Evolutionary conservation across 169 alveolate species (phyloP), one percentile per base, ranked within the genome.

Genomic region (Plasmodium blacklocki): DNA sequence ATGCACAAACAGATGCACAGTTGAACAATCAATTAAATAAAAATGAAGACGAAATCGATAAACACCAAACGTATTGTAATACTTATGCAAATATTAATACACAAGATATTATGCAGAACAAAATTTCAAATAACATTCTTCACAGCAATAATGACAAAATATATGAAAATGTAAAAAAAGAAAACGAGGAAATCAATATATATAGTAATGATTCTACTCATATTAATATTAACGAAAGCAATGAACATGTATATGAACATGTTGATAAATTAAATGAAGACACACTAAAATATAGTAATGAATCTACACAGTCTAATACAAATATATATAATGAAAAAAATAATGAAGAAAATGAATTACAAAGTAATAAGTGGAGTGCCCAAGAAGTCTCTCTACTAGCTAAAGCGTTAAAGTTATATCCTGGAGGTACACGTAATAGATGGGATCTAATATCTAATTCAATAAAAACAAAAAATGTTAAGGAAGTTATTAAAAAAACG

Each of bases 371-470:
- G 58, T 97, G 99, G 99, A 94, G 97, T 0, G 87, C 93, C 32
- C 97, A 95, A 23, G 99, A 97, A 73, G 91, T 96, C 58, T 93
- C 96, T 23, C 87, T 93, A 14, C 94, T 97, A 15, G 93, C 97
- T 32, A 96, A 97, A 87, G 98, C 97, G 23, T 93, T 97, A 21
- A 96, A 95, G 56, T 90, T 95, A 85, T 96, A 93, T 88, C 98
- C 98, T 29, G 98, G 97, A 1, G 99, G 98, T 6, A 92, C 95
- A 18, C 94, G 92, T 59, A 93, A 96, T 67, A 91, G 99, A 74
- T 97, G 99, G 99, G 95, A 93, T 71, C 91, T 95, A 71, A 96
- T 97, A 29, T 91, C 98, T 32, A 97, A 96, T 62, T 91, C 74
- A 21, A 95, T 97, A 29, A 97, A 95, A 88, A 95, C 96, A 11